phyloP scores from a whole-genome alignment of 2,329 filamentous ascomycete species.

The Diaporthe sp. region DNA sequence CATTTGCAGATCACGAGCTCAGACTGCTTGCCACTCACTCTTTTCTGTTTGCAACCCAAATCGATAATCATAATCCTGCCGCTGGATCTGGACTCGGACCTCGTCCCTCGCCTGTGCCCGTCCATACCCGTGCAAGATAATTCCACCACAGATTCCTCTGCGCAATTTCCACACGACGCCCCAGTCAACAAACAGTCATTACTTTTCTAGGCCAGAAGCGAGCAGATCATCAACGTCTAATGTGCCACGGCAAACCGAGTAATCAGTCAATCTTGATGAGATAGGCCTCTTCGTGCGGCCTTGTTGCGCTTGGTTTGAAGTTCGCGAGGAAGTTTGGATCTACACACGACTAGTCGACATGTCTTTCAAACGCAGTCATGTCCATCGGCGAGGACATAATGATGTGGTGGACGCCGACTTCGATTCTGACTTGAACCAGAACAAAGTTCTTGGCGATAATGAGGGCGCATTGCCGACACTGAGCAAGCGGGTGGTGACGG shows the following conservation, averaged over 20 bases:
- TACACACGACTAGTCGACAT: slow-evolving; percentile 19
- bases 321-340: background rate
- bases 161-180: slow-evolving; percentile 13
- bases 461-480: background rate
- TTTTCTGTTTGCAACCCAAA: background rate
- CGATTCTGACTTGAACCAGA: background rate
- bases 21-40: slow-evolving; percentile 28
- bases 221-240: slow-evolving; percentile 9
- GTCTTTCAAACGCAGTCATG: slow-evolving; percentile 38
- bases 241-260: slow-evolving; percentile 16
- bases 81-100: background rate
- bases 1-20: slow-evolving; percentile 20
- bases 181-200: slow-evolving; percentile 19
- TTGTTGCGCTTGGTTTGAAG: slow-evolving; percentile 1
- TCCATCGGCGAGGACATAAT: slow-evolving; percentile 24
- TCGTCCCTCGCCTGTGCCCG: background rate
- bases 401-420: background rate
- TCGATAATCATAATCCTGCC: slow-evolving; percentile 23
- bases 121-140: background rate
- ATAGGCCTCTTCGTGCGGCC: slow-evolving; percentile 25
- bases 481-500: slow-evolving; percentile 44
- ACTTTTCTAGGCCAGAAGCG: slow-evolving; percentile 1
- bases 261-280: slow-evolving; percentile 1
- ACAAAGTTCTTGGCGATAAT: slow-evolving; percentile 1
- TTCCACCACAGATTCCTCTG: slow-evolving; percentile 6